Percentiles rank a stretch among this genome's conserved stretches.
Evolutionary conservation across 1,284 basidiomycete genomes (phyloP).

Genomic region (Lentinula novae-zelandiae): DNA sequence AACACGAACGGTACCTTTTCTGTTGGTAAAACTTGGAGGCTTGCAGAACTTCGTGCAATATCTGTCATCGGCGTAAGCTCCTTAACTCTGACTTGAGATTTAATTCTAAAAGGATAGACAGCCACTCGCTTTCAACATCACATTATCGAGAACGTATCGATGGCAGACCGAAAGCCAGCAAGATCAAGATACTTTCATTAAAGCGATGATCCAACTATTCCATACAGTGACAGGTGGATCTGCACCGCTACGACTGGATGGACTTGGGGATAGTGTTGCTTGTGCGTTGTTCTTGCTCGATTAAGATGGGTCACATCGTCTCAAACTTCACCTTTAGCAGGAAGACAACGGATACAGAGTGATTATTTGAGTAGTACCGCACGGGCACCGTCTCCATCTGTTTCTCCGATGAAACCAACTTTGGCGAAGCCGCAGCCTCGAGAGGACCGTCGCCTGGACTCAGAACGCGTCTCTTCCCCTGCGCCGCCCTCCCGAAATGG

Average conservation of each 20-base stretch:
- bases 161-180: conserved; percentile 78
- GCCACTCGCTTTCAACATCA: conserved; percentile 75
- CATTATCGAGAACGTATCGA: conserved; percentile 80
- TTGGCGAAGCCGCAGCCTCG: conserved; percentile 16
- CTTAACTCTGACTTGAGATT: conserved; percentile 1
- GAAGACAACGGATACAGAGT: conserved; percentile 23
- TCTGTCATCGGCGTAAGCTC: conserved; percentile 71
- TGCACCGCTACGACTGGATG: conserved; percentile 49
- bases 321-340: conserved; percentile 21
- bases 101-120: conserved; percentile 25
- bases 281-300: conserved; percentile 26
- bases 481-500: conserved; percentile 19
- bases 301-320: not conserved
- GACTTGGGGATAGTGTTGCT: conserved; percentile 38
- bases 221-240: conserved; percentile 51
- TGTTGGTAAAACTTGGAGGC: conserved; percentile 95
- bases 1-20: conserved; percentile 96
- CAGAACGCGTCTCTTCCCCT: conserved; percentile 18
- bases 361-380: conserved; percentile 21
- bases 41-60: conserved; percentile 77
- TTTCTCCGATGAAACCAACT: conserved; percentile 15
- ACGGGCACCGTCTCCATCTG: conserved; percentile 19
- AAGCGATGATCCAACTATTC: conserved; percentile 68
- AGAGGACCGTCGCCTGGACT: conserved; percentile 15
- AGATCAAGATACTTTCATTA: conserved; percentile 75